Evolutionary conservation across 495 filamentous ascomycete species (phyloP), one percentile per base, ranked within the genome.

Genomic region (Penicillium coffeae): DNA sequence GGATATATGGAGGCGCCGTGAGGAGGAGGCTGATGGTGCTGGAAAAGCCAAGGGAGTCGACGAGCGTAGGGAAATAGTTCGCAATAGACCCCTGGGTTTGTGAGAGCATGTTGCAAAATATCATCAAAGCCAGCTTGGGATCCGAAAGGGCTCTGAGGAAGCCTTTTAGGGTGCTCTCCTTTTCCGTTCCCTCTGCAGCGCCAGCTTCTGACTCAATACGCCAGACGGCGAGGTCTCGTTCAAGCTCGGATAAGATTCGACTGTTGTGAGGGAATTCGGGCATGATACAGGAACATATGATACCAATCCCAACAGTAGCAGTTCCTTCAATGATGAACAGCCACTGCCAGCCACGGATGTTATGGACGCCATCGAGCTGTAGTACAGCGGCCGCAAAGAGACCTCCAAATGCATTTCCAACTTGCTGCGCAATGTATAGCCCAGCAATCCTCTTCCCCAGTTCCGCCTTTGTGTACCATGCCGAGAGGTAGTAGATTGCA

Each of bases 1-100:
- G 56, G 40, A 65, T 56, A 22, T 60, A 60, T 3, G 57, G 57
- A 2, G 57, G 57, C 14, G 50, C 57, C 3, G 57, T 68, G 14
- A 60, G 21, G 42, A 60, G 49, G 18, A 60, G 27, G 2, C 87
- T 82, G 21, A 74, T 56, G 33, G 87, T 80, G 15, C 76, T 74
- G 50, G 60, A 67, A 53, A 82, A 87, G 3, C 78, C 76, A 4
- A 93, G 70, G 0, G 86, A 89, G 25, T 70, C 73, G 10, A 90
- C 86, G 8, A 91, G 82, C 18, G 85, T 83, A 1, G 88, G 88
- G 65, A 91, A 90, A 74, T 91, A 91, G 61, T 90, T 89, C 14
- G 55, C 55, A 27, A 62, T 59, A 21, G 57, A 62, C 3, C 59
- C 59, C 33, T 62, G 59, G 10, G 51, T 52, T 38, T 64, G 62